Conservation (phyloP, 345 rosid species). For the Pugionium cornutum region DNA sequence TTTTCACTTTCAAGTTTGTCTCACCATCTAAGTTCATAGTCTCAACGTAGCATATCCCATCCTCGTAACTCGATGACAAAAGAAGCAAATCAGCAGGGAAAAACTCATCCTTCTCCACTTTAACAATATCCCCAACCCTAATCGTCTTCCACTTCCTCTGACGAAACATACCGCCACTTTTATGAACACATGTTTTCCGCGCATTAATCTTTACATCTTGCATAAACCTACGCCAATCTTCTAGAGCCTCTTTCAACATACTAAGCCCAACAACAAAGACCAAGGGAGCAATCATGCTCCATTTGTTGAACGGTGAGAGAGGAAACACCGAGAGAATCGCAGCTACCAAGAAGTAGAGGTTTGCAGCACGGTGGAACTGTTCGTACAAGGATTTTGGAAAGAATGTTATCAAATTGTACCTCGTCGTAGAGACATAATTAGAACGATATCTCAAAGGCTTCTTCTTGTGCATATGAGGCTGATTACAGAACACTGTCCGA, state of each 20-base stretch:
- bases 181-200: constrained; percentile 63
- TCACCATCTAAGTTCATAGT: constrained; percentile 99
- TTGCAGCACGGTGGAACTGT: constrained; percentile 93
- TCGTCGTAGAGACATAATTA: constrained; percentile 87
- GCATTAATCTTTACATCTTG: constrained; percentile 86
- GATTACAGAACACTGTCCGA: constrained; percentile 77
- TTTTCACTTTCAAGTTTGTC: constrained; percentile 89
- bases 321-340: constrained; percentile 76
- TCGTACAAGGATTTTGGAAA: constrained; percentile 88
- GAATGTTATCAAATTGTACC: constrained; percentile 71
- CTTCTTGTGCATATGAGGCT: constrained; percentile 68
- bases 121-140: constrained; percentile 81
- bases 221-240: constrained; percentile 94
- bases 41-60: constrained; percentile 97
- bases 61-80: constrained; percentile 86
- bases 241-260: constrained; percentile 92
- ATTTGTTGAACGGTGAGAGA: constrained; percentile 75
- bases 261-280: constrained; percentile 89
- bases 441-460: constrained; percentile 71
- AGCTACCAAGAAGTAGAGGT: constrained; percentile 84
- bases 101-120: constrained; percentile 88
- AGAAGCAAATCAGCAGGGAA: constrained; percentile 92
- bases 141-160: constrained; percentile 67
- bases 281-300: constrained; percentile 92
- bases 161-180: constrained; percentile 59